These are phyloP conservation scores for Fusarium palustre DNA, from an alignment of 2,329 filamentous ascomycete species.

Conservation along the genomic window DNA sequence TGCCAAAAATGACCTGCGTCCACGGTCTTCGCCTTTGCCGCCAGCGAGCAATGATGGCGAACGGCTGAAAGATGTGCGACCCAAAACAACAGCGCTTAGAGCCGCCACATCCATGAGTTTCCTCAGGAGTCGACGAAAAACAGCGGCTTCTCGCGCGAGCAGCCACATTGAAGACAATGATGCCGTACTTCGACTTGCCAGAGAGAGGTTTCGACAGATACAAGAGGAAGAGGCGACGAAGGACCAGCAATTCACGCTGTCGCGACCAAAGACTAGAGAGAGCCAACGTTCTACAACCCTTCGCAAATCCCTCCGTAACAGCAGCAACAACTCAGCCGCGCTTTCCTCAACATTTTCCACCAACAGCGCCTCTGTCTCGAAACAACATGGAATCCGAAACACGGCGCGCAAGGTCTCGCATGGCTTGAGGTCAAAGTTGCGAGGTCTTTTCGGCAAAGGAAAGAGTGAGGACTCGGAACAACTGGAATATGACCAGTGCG, in stretches of 20 bases:
- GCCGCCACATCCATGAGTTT: conserved; percentile 69
- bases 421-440: conserved; percentile 71
- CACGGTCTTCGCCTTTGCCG: conserved; percentile 13
- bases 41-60: conserved; percentile 48
- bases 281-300: conserved; percentile 53
- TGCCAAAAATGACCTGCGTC: conserved; percentile 16
- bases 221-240: conserved; percentile 53
- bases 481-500: conserved; percentile 7
- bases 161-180: conserved; percentile 48
- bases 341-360: conserved; percentile 50
- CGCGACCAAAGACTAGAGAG: conserved; percentile 54
- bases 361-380: conserved; percentile 41
- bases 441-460: conserved; percentile 52
- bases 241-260: conserved; percentile 59
- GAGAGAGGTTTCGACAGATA: conserved; percentile 53
- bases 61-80: conserved; percentile 19
- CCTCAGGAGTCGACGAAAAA: conserved; percentile 52
- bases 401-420: conserved; percentile 72
- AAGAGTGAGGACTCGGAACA: conserved; percentile 37
- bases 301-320: conserved; percentile 63
- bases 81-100: conserved; percentile 49
- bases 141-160: conserved; percentile 30
- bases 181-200: conserved; percentile 52
- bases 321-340: conserved; percentile 56
- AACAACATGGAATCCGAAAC: conserved; percentile 55